Evolutionary conservation across 2,329 filamentous ascomycete species (phyloP).

Genomic region (Madurella mycetomatis): DNA sequence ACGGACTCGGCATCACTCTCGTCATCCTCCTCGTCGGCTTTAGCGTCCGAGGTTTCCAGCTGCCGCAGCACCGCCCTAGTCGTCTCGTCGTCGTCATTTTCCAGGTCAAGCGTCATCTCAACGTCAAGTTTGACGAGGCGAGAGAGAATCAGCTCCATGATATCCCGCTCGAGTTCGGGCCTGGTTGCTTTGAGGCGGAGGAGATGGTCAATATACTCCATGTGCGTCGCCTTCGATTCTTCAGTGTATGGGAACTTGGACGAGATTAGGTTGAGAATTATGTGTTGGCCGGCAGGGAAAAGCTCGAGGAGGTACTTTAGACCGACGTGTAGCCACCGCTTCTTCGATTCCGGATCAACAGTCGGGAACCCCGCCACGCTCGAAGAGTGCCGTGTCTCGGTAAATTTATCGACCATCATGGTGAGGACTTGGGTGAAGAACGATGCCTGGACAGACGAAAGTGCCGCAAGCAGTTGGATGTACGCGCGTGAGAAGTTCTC

Average conservation of each 20-base stretch:
- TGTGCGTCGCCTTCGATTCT: slow-evolving; percentile 72
- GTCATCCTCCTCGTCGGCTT: slow-evolving; percentile 50
- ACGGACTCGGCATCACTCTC: slow-evolving; percentile 68
- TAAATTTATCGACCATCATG: slow-evolving; percentile 78
- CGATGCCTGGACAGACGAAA: slow-evolving; percentile 78
- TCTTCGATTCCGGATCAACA: slow-evolving; percentile 61
- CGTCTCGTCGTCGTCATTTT: slow-evolving; percentile 86
- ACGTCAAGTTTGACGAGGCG: slow-evolving; percentile 91
- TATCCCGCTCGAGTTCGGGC: slow-evolving; percentile 70
- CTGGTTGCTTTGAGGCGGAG: slow-evolving; percentile 73
- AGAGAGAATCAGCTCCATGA: slow-evolving; percentile 78
- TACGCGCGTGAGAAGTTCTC: slow-evolving; percentile 64
- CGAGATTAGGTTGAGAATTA: slow-evolving; percentile 63
- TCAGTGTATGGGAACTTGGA: slow-evolving; percentile 71
- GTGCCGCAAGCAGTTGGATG: slow-evolving; percentile 60
- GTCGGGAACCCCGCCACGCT: slow-evolving; percentile 49
- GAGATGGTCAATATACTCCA: slow-evolving; percentile 84
- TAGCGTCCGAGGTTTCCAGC: slow-evolving; percentile 37
- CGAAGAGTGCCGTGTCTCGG: slow-evolving; percentile 45
- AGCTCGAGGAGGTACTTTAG: slow-evolving; percentile 73
- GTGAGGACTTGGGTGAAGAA: slow-evolving; percentile 71
- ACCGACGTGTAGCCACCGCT: slow-evolving; percentile 69
- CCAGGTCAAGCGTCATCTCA: slow-evolving; percentile 88
- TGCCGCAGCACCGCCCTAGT: slow-evolving; percentile 67
- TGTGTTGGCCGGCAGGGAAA: slow-evolving; percentile 71